Evolutionary conservation across 305 asterid species (phyloP), one percentile per base, ranked within the genome.

Genomic region (Fraxinus xanthoxyloides): DNA sequence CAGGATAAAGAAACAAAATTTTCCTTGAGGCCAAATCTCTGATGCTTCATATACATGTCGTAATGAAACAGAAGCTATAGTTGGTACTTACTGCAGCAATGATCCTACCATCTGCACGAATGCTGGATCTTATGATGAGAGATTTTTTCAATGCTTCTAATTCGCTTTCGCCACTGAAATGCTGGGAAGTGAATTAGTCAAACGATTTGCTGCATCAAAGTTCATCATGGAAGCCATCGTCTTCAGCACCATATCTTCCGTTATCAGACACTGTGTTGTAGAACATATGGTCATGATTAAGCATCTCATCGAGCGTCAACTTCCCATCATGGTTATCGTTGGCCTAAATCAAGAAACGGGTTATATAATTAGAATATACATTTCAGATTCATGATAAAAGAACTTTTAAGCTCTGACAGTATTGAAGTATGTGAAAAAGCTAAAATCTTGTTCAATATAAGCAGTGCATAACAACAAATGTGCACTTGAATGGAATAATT

Each of bases 261-360:
- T 74, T 77, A n/a, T 82, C 86, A 63, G 72, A 46, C 12, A 88
- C 77, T 2, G 87, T 59, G 82, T 65, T 72, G 81, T 77, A 88
- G 69, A 88, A 88, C 24, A 79, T 61, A 10, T 21, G 46, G 54
- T 84, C 87, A 51, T 85, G 87, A 35, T 84, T 46, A 34, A 88
- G 43, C 85, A 88, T 84, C 82, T 88, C 90, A 24, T 77, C 63
- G 10, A 88, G 59, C 5, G 79, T 43, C 46, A 88, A 31, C 77
- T 78, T 88, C 19, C 85, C 87, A 70, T 85, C 89, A 21, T 84
- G 15, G 48, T 84, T 67, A 10, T 85, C 90, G 24, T 88, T 89
- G 4, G 87, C 89, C 90, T 87, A 51, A 2, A 76, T 38, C 15
- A 67, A 69, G 12, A 69, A 63, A 63, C 12, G n/a, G 34, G 34